Conservation (phyloP, 495 filamentous ascomycete species). For the Penicillium arizonense region DNA sequence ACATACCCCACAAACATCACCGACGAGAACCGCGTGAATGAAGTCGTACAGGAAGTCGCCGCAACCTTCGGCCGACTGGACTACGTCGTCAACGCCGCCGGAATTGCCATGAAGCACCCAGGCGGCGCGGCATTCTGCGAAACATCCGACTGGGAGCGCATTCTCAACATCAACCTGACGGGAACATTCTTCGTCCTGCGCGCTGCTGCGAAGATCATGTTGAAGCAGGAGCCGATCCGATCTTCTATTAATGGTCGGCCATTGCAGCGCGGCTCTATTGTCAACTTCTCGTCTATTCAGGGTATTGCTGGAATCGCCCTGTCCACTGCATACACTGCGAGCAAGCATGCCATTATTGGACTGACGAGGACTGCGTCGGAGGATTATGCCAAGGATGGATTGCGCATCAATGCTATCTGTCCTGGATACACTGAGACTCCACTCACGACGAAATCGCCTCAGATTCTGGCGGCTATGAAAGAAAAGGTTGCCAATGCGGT, state of each 20-base stretch:
- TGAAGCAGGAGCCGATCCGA: slow-evolving; percentile 38
- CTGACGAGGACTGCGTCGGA: slow-evolving; percentile 40
- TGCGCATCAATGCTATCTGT: slow-evolving; percentile 46
- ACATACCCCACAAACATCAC: slow-evolving; percentile 29
- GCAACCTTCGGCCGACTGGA: slow-evolving; percentile 39
- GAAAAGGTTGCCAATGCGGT: slow-evolving; percentile 31
- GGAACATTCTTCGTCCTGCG: slow-evolving; percentile 41
- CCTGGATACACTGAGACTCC: slow-evolving; percentile 45
- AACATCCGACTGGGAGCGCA: slow-evolving; percentile 35
- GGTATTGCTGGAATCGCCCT: slow-evolving; percentile 28
- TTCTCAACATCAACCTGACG: slow-evolving; percentile 41
- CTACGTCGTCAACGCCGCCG: slow-evolving; percentile 44
- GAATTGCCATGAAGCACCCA: slow-evolving; percentile 34
- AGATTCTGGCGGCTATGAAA: slow-evolving; percentile 21
- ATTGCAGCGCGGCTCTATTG: slow-evolving; percentile 31
- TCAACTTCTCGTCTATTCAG: slow-evolving; percentile 45
- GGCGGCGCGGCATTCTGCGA: slow-evolving; percentile 30
- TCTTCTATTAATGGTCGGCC: slow-evolving; percentile 24
- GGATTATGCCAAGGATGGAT: slow-evolving; percentile 40
- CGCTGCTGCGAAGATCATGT: slow-evolving; percentile 38
- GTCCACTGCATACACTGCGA: slow-evolving; percentile 32
- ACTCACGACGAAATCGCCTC: slow-evolving; percentile 30
- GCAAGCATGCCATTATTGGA: slow-evolving; percentile 35
- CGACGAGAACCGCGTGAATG: slow-evolving; percentile 29
- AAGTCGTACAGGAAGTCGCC: slow-evolving; percentile 23